phyloP scores from a whole-genome alignment of 805 yeast species.

The Nadsonia fulvescens region DNA sequence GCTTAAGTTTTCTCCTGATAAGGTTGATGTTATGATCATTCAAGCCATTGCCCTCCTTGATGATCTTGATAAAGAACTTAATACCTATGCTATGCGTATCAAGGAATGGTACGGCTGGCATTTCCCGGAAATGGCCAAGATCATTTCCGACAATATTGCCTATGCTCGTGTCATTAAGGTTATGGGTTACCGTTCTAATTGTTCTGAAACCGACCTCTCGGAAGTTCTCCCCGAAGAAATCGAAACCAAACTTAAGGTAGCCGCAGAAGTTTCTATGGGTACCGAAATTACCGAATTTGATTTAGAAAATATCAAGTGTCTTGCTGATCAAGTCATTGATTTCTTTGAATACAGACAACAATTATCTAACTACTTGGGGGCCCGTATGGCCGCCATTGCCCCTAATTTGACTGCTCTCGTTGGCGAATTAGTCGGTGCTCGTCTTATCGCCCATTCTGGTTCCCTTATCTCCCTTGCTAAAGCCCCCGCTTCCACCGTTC shows the following conservation, averaged over 20 bases:
- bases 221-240: conserved; percentile 83
- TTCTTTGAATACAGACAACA: conserved; percentile 79
- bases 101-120: conserved; percentile 99
- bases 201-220: conserved; percentile 74
- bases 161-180: conserved; percentile 41
- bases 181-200: conserved; percentile 73
- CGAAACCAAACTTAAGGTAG: conserved; percentile 33
- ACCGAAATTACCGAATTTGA: conserved; percentile 92
- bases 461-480: conserved; percentile 89
- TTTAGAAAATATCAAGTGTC: conserved; percentile 76
- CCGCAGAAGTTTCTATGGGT: conserved; percentile 97
- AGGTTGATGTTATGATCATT: conserved; percentile 97
- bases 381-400: conserved; percentile 95
- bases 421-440: conserved; percentile 98
- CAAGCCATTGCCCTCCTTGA: conserved; percentile 97
- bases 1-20: conserved; percentile 92
- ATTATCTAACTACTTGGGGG: conserved; percentile 71
- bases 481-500: conserved; percentile 98
- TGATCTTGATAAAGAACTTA: conserved; percentile 94
- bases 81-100: conserved; percentile 92
- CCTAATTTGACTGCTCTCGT: conserved; percentile 92
- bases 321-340: conserved; percentile 86
- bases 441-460: conserved; percentile 96
- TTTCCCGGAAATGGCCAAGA: conserved; percentile 89
- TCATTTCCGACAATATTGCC: conserved; percentile 74